Evolutionary conservation across 306 rosid species (phyloP), one percentile per base, ranked within the genome.

Genomic region (Canavalia ensiformis): DNA sequence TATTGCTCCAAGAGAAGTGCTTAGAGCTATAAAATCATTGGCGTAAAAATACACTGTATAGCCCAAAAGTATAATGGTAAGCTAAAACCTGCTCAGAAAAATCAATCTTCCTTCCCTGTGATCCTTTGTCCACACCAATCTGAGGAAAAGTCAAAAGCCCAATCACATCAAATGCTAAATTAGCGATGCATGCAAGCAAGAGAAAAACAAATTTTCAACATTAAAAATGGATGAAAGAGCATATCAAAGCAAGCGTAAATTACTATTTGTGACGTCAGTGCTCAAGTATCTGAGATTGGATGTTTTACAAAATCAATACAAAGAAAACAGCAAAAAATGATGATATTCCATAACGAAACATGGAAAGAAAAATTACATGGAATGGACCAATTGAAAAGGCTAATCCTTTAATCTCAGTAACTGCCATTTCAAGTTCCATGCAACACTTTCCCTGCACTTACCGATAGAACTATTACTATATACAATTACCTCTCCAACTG

Each of bases 91-190:
- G 97, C 73, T 90, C 92, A 0, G 89, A 55, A 79, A 95, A 92
- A 64, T 83, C 92, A 73, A 91, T 86, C 83, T 83, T 66, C 80
- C 80, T 92, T 83, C 97, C 94, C 1, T 71, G 83, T 3, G 97
- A 90, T 86, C 99, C 92, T 82, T 89, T 95, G 94, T 95, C 99
- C 86, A 95, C 57, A 6, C 99, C 97, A 86, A 95, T 95, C 95
- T 90, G 89, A 52, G 62, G 72, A 73, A 33, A 71, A 44, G 11
- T 1, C 2, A 44, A 80, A 58, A 57, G 47, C 35, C 28, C 52
- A 41, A 72, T 33, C 13, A 46, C 74, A 55, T 50, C 45, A 62
- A 63, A 13, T 25, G 4, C 34, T 72, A 29, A 13, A 5, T 62
- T 60, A 69, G 41, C n/a, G 62, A 85, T 76, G 45, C 31, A 46